Base-by-base conservation (phyloP, 352 stramenopile species). In the Phytopythium aichiense region DNA sequence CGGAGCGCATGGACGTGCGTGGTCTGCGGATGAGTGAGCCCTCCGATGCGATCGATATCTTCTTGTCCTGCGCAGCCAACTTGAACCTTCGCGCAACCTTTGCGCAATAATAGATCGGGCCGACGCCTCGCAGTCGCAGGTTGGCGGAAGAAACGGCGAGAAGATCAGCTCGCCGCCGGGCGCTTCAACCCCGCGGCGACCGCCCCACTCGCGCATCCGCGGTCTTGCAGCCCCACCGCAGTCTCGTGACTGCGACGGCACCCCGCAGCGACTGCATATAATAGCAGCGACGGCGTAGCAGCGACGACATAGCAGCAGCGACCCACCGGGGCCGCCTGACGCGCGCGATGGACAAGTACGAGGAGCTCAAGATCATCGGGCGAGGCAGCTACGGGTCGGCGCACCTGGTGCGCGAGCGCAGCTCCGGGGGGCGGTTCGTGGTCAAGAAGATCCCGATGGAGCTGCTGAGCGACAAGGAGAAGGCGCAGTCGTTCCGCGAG, bases 361-460 rank as follows among this genome's bases (percentile, higher is more conserved):
- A 89, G 56, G 84, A 92, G 66, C 69, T 88, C 52, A 71, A 79
- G 40, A 90, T 77, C 69, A 94, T 94, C 42, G 84, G 84, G 1
- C 77, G 82, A 42, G 84, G 84, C 22, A 91, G 81, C 70, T 94
- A 90, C 58, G 84, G 84, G 52, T 90, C 72, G 23, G 84, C 84
- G 28, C 71, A 94, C 55, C 57, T 94, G 31, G 84, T 91, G n/a
- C 68, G 56, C 28, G 70, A 86, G 54, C 68, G 64, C 35, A 20
- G 55, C 16, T 60, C 55, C 1, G 55, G 55, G 23, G 33, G 31
- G 4, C 77, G 71, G 48, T 92, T 80, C 55, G 84, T 94, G 57
- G 76, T 94, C 48, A 94, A 94, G 69, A 94, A 94, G 75, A 92
- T 94, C 64, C 81, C 82, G n/a, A 89, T 89, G 72, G 79, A 92